Base-by-base conservation (phyloP, 371 early-diverging fungal genomes). In the Basidiobolus meristosporus region DNA sequence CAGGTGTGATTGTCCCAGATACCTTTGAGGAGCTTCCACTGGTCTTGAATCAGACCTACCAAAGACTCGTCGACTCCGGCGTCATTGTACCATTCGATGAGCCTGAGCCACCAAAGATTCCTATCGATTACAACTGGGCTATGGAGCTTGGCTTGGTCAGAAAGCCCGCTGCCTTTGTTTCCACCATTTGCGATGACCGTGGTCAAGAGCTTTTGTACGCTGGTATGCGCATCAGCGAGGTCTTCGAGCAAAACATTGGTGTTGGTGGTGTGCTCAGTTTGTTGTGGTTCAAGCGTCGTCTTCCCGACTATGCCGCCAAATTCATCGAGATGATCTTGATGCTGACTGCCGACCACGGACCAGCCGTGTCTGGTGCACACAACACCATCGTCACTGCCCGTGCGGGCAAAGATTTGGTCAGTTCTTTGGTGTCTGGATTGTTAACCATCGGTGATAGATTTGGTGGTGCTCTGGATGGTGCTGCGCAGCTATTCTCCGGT, bases 311-410 rank as follows among this genome's bases (percentile, higher is more conserved):
- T 59, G 97, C 95, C 10, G 74, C 82, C 67, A 78, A 82, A 68
- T 96, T 96, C 54, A 89, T 96, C 46, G 97, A 96, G 59, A 96
- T 96, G 97, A 90, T 93, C 17, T 72, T 96, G 38, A 96, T 96
- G 95, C 64, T 96, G 54, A 96, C 97, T 11, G 97, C 97, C 14
- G 97, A 96, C 66, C 97, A 96, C 58, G 97, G 97, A 14, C 97
- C 97, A 1, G 87, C 87, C 19, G 87, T 87, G 4, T 82, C 81
- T 23, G 89, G 82, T 38, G 95, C 96, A 4, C 91, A 90, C 73
- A 96, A 92, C 77, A 92, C 96, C 19, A 96, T 96, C 49, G 92
- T 96, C 34, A 93, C 96, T 9, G 90, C 96, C 9, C 90, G 96
- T 63, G 96, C 96, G 31, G 96, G 96, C 51, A 90, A 93, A 59